Conservation (phyloP, 768 basidiomycete genomes). For the Boletus edulis region DNA sequence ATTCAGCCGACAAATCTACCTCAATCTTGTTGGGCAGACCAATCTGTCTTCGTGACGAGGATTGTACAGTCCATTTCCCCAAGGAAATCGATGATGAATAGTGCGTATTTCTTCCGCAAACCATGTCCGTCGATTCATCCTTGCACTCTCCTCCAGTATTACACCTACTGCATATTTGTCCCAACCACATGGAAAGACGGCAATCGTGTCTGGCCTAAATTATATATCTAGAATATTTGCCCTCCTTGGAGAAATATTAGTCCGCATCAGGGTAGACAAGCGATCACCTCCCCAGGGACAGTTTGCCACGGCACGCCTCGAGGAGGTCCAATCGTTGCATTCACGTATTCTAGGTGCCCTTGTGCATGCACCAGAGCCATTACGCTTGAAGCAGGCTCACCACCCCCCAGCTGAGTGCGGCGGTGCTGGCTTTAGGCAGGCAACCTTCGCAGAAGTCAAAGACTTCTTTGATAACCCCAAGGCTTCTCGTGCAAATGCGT, state of each 20-base stretch:
- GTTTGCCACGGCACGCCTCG: constrained; percentile 78
- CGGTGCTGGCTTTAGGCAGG: constrained; percentile 73
- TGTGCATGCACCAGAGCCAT: constrained; percentile 70
- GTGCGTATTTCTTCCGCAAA: constrained; percentile 44
- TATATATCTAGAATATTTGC: constrained; percentile 86
- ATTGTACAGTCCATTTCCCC: constrained; percentile 86
- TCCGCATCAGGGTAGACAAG: constrained; percentile 84
- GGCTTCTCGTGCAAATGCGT: constrained; percentile 77
- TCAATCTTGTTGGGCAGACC: constrained; percentile 81
- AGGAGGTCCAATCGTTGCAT: constrained; percentile 82
- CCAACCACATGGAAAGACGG: constrained; percentile 85
- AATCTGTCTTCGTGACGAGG: constrained; percentile 84
- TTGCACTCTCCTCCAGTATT: constrained; percentile 48
- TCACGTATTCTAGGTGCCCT: constrained; percentile 72
- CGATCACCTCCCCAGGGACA: constrained; percentile 83
- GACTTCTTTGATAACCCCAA: constrained; percentile 92
- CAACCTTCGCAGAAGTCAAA: constrained; percentile 84
- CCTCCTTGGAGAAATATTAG: constrained; percentile 80
- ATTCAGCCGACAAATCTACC: constrained; percentile 84
- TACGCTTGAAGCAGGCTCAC: constrained; percentile 63
- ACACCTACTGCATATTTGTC: constrained; percentile 81
- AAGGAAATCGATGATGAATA: constrained; percentile 89
- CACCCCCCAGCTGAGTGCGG: constrained; percentile 59
- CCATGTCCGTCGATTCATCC: constrained; percentile 23
- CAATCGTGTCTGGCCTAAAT: constrained; percentile 83